Base-by-base conservation (phyloP, 257 asterid genomes). In the Leptodermis oblonga region DNA sequence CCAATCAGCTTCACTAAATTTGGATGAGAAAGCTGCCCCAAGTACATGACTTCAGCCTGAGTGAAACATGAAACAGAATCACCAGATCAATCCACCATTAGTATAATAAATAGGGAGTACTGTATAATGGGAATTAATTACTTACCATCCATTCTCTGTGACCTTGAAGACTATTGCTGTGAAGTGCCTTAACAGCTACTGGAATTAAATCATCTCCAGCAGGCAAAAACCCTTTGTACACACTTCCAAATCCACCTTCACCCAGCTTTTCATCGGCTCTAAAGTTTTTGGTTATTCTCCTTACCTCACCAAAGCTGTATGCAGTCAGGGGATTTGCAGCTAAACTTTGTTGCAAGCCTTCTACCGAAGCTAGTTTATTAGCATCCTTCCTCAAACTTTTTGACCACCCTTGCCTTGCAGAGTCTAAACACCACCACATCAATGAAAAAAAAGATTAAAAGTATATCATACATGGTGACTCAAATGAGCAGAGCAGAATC, bases 71-170 rank as follows among this genome's bases (percentile, higher is more conserved):
- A 68, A 25, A 14, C 33, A 66, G 30, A 62, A 65, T 45, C 41
- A 65, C 41, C 22, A n/a, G 33, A 54, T 54, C 61, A 54, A 54
- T 26, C 59, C n/a, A n/a, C n/a, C n/a, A n/a, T n/a, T n/a, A n/a
- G n/a, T n/a, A 22, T 7, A 22, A 52, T 22, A 14, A 52, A 3
- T 20, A 30, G 20, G 54, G 30, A 30, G 18, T 30, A 5, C 7
- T 52, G 59, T 52, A 26, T 52, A 5, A n/a, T n/a, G n/a, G n/a
- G n/a, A n/a, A 52, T 30, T 52, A 52, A 5, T 52, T 18, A 49
- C 30, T 81, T 74, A 90, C 98, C 92, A 90, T 89, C 96, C 97
- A 92, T 74, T 90, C 98, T 71, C 94, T 78, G 71, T 92, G 97
- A 53, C 98, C 98, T 84, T 92, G 97, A 82, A 71, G 73, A 69